Conservation (phyloP, 1,139 yeast species). For the Pichia inconspicua region DNA sequence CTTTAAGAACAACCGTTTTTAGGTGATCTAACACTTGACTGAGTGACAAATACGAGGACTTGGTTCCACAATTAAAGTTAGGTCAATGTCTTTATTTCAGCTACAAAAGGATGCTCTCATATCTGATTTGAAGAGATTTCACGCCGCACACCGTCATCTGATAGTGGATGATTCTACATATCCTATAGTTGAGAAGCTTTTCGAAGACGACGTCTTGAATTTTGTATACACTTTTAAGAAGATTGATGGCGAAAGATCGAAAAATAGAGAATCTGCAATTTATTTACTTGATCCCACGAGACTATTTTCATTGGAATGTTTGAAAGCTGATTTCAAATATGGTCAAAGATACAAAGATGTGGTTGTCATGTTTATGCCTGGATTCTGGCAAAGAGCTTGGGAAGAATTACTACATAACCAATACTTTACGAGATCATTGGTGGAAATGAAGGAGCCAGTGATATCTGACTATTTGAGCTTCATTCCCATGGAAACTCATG, state of each 20-base stretch:
- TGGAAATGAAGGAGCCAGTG: slow-evolving; percentile 14
- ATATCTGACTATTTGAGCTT: slow-evolving; percentile 22
- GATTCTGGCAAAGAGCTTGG: slow-evolving; percentile 30
- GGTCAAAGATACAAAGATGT: slow-evolving; percentile 53
- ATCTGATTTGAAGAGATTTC: slow-evolving; percentile 17
- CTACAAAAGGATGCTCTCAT: slow-evolving; percentile 21
- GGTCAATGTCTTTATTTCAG: slow-evolving; percentile 21
- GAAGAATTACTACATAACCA: slow-evolving; percentile 16
- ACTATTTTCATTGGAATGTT: slow-evolving; percentile 46
- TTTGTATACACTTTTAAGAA: slow-evolving; percentile 43
- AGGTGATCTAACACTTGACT: not conserved
- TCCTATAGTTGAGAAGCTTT: slow-evolving; percentile 28
- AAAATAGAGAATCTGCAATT: slow-evolving; percentile 44
- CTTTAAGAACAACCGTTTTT: no score
- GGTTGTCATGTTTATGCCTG: slow-evolving; percentile 51
- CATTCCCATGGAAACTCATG: slow-evolving; percentile 23
- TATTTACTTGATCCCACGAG: slow-evolving; percentile 49
- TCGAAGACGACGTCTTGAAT: slow-evolving; percentile 31
- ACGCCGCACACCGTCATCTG: slow-evolving; percentile 32
- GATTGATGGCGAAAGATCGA: slow-evolving; percentile 44
- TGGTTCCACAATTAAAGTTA: not conserved
- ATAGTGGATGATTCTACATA: slow-evolving; percentile 36
- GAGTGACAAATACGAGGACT: not conserved
- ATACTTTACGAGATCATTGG: slow-evolving; percentile 14
- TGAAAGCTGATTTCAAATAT: slow-evolving; percentile 48